Percentiles rank a stretch among this genome's conserved stretches.
phyloP scores from a whole-genome alignment of 176 grass and related monocot genomes.

The Bolboschoenus planiculmis region DNA sequence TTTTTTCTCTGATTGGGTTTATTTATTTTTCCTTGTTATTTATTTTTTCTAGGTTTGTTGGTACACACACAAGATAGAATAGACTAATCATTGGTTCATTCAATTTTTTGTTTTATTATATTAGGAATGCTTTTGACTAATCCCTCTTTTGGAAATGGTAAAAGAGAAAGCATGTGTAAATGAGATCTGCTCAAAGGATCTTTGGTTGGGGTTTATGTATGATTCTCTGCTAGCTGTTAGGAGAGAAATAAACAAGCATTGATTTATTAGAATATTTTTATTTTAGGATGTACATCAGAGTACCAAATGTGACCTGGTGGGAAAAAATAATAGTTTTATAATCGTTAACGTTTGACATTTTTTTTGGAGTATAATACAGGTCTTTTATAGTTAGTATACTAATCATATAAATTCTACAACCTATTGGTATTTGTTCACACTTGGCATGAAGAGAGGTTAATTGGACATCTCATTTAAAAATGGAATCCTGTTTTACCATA shows the following conservation, averaged over 20 bases:
- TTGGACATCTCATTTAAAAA: neutral
- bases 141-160: slow-evolving; percentile 22
- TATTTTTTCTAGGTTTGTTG: neutral
- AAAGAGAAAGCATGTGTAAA: slow-evolving; percentile 20
- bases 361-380: neutral
- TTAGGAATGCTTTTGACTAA: slow-evolving; percentile 3
- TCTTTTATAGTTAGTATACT: neutral
- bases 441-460: neutral
- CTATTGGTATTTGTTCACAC: neutral
- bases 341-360: neutral
- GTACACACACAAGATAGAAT: slow-evolving; percentile 24
- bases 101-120: slow-evolving; percentile 22
- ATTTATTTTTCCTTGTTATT: neutral
- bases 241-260: neutral
- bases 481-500: neutral
- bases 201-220: slow-evolving; percentile 6
- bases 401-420: neutral
- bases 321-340: neutral
- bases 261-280: neutral
- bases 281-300: neutral
- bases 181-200: slow-evolving; percentile 9
- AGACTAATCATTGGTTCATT: slow-evolving; percentile 35
- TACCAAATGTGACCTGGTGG: neutral
- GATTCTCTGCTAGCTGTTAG: neutral
- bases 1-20: slow-evolving; percentile 2